Base-by-base conservation (phyloP, 345 rosid genomes). In the Eucalyptus curtisii region DNA sequence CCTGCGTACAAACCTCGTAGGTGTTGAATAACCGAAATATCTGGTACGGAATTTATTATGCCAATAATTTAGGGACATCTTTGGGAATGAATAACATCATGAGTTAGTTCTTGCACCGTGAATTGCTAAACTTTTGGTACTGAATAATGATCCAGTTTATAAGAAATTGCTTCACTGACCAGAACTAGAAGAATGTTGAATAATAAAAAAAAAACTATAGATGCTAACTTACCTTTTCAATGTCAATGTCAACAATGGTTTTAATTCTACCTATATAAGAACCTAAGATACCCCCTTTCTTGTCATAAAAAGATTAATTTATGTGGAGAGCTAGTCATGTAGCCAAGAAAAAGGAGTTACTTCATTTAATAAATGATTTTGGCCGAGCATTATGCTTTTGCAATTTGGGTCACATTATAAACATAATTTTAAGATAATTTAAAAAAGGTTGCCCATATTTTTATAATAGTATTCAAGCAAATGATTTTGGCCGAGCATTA, bases 41-140 rank as follows among this genome's bases (percentile, higher is more conserved):
- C 0, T 5, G 53, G 7, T 2, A 49, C 0, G 1, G 1, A 15
- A 49, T 15, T 6, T 15, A 2, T 49, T 49, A 49, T 5, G 7
- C 52, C 3, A 0, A 6, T 37, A 50, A 17, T 50, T 50, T 7
- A 1, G 4, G 8, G 22, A 0, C 8, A 50, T 17, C 22, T 50
- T 50, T 50, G 55, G 55, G 1, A 50, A 50, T 50, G 22, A 1
- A 17, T 0, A 17, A 7, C 9, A 50, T 1, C 8, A 17, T 15
- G 20, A 50, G 55, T 50, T 17, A 6, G 22, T 17, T 17, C 8
- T 50, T 6, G 4, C 55, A 50, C 7, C 17, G 0, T 5, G 2
- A 49, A 13, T 5, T 49, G 7, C 16, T 14, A 49, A 5, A 14
- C 4, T 50, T 50, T 50, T 16, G 8, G 3, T 6, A 50, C 1